Evolutionary conservation across 345 rosid genomes (phyloP).

Genomic region (Punica granatum): DNA sequence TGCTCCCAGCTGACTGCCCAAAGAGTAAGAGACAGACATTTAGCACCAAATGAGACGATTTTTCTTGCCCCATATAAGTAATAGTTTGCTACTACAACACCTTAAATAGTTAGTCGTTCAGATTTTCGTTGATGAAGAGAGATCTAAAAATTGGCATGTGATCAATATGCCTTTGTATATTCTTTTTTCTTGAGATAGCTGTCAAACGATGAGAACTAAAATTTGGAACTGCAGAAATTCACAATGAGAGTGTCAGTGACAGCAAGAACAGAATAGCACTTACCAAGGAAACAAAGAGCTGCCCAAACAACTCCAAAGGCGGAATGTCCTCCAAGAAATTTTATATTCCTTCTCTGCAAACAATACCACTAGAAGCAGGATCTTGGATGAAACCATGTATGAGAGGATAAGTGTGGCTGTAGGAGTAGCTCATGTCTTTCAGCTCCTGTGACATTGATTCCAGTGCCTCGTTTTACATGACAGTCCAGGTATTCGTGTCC

Average conservation of each 20-base stretch:
- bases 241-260: neutral
- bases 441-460: slow-evolving; percentile 28
- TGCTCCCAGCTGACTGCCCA: slow-evolving; percentile 47
- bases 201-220: neutral
- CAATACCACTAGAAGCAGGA: slow-evolving; percentile 25
- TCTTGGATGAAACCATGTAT: slow-evolving; percentile 39
- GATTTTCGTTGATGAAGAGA: too few relatives aligned
- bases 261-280: slow-evolving; percentile 20
- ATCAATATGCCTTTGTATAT: too few relatives aligned
- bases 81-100: too few relatives aligned
- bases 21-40: neutral
- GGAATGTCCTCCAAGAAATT: slow-evolving; percentile 64
- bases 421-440: too few relatives aligned
- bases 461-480: slow-evolving; percentile 33
- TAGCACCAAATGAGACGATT: neutral
- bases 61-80: neutral
- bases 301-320: slow-evolving; percentile 65
- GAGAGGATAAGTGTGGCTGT: too few relatives aligned
- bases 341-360: slow-evolving; percentile 79
- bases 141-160: too few relatives aligned
- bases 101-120: too few relatives aligned
- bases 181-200: neutral
- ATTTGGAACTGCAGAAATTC: neutral
- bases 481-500: too few relatives aligned
- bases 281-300: slow-evolving; percentile 78